Evolutionary conservation across 148 eudicot genomes (phyloP), one percentile per base, ranked within the genome.

Genomic region (Silene conica): DNA sequence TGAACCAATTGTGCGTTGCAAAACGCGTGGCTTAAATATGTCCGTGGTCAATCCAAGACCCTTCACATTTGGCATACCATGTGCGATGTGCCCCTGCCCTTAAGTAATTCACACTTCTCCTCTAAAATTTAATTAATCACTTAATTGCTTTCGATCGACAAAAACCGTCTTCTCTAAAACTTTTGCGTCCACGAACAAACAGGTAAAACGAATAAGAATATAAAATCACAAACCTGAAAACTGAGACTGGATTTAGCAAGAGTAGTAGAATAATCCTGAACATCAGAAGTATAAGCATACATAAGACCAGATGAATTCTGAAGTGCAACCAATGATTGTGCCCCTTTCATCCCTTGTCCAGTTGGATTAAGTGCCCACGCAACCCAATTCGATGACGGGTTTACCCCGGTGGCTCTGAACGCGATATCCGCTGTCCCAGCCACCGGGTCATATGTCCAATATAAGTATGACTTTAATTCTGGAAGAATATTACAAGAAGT

Each of bases 291-390:
- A 80, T 87, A 86, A 0, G 91, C 94, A 2, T 13, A 56, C 9
- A 82, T 31, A 4, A 10, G 21, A 1, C 85, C 83, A 4, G 79
- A 76, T 0, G 96, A 76, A 74, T 85, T 87, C 46, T 48, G 79
- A 20, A 75, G 65, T 0, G 94, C 97, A 0, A 96, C 94, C 23
- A 96, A 78, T 1, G 87, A 50, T 70, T 95, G 98, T 0, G 96
- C 78, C 0, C 92, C 90, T 6, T 14, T 0, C 99, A 96, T 96
- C 3, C 86, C 80, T 0, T 67, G 1, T 0, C 73, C 31, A 0
- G 58, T 31, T 0, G 82, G 84, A 63, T 96, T 96, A 22, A 96
- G 82, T 0, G 87, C 92, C 97, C 97, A 96, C 0, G 89, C 94
- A 4, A 92, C 86, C 99, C 99, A 96, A 9, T 67, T 72, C 26